Evolutionary conservation across 1,284 basidiomycete species (phyloP), one percentile per base, ranked within the genome.

Genomic region (Cryptococcus depauperatus): DNA sequence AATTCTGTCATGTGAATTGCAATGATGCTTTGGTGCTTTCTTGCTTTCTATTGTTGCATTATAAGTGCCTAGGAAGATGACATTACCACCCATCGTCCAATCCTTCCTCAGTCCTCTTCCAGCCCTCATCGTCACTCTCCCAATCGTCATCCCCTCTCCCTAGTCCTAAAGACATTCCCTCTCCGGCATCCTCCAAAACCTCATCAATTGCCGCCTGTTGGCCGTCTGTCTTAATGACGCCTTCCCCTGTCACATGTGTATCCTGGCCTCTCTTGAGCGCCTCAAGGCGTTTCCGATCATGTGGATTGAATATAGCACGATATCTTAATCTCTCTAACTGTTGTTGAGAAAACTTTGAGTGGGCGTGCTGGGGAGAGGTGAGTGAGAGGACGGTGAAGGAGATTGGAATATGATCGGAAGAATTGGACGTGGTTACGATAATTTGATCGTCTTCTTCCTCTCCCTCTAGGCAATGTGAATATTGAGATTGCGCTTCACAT

Each of bases 251-350:
- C 2, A 54, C 52, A 22, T 39, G 51, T 21, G 65, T 55, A 13
- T 69, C 63, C 42, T 69, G 66, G 9, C 66, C 66, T 27, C 50
- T 41, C 25, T 50, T 43, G 8, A 53, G 14, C 1, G 64, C 63
- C 13, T 52, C 49, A 28, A 69, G 46, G 18, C 41, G 37, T 3
- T 47, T 41, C 1, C 61, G 62, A 14, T 55, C 58, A 3, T 40
- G 37, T 0, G 63, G 60, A 44, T 64, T 57, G 43, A 69, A 65
- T 5, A 69, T 55, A 1, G 64, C 63, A 44, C 59, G 57, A 7
- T 60, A 57, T 14, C 59, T 56, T 11, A 69, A 48, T n/a, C 57
- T 55, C 6, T 57, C 55, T 34, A 46, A 35, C 11, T 14, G 53
- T 47, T 11, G 35, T 14, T 29, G 5, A 46, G 29, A 3, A 57